A percentile compares a stretch with the other conserved stretches of the same genome.
phyloP scores from a whole-genome alignment of 2,329 filamentous ascomycete genomes.

The Sporothrix sp. region DNA sequence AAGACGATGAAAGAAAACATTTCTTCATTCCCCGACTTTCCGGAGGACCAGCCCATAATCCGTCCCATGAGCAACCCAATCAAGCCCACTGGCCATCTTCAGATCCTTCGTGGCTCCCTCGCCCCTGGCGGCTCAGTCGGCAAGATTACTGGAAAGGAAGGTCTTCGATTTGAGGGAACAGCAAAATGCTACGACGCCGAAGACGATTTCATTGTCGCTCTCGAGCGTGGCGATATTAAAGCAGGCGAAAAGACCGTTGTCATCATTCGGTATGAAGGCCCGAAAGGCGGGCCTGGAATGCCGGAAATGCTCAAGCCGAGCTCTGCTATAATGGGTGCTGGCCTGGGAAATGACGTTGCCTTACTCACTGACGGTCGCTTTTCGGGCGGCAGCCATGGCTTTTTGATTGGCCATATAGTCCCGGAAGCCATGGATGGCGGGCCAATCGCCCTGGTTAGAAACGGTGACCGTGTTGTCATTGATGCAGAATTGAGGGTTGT shows the following conservation, averaged over 20 bases:
- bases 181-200: slow-evolving; percentile 81
- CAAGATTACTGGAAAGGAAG: slow-evolving; percentile 92
- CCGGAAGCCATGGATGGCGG: slow-evolving; percentile 81
- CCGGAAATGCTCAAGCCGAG: slow-evolving; percentile 92
- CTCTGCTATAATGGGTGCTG: slow-evolving; percentile 85
- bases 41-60: slow-evolving; percentile 71
- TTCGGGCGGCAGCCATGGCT: slow-evolving; percentile 74
- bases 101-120: slow-evolving; percentile 77
- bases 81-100: slow-evolving; percentile 77
- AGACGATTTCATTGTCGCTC: slow-evolving; percentile 64
- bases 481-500: slow-evolving; percentile 66
- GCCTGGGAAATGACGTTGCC: slow-evolving; percentile 65
- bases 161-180: slow-evolving; percentile 69
- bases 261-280: slow-evolving; percentile 86
- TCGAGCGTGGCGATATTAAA: slow-evolving; percentile 69
- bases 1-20: slow-evolving; percentile 86
- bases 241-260: slow-evolving; percentile 82
- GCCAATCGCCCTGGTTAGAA: slow-evolving; percentile 70
- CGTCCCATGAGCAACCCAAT: slow-evolving; percentile 72
- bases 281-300: slow-evolving; percentile 89
- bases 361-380: slow-evolving; percentile 68
- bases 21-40: slow-evolving; percentile 61
- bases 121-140: slow-evolving; percentile 81
- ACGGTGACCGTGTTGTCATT: slow-evolving; percentile 73
- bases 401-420: slow-evolving; percentile 80